phyloP scores from a whole-genome alignment of 23 red algal species.

The Cyanidiococcus yangmingshanensis region DNA sequence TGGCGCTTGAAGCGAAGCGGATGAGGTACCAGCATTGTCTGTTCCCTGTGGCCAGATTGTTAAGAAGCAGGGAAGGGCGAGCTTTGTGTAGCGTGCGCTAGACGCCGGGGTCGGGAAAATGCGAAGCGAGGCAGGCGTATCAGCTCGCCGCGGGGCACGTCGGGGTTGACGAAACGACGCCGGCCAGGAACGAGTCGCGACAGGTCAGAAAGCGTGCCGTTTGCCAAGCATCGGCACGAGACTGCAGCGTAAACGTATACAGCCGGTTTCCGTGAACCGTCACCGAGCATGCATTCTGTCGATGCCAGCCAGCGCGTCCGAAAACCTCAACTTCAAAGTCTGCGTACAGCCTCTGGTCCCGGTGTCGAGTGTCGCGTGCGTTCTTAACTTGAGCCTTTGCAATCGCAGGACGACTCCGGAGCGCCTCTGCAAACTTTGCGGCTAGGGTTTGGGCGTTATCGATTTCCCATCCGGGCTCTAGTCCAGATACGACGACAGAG shows the following conservation, averaged over 20 bases:
- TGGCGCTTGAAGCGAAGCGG: no score
- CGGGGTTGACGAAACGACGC: not conserved
- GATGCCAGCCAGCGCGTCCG: not conserved
- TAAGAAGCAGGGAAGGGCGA: no score
- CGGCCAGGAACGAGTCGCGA: conserved; percentile 3
- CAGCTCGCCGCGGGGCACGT: not conserved
- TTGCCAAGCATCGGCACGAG: conserved; percentile 5
- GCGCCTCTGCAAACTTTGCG: not conserved
- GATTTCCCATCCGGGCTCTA: not conserved
- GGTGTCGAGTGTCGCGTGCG: not conserved
- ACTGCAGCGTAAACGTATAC: conserved; percentile 15
- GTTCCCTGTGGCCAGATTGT: no score
- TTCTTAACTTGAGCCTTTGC: not conserved
- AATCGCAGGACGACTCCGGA: not conserved
- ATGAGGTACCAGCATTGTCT: no score
- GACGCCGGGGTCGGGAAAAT: no score
- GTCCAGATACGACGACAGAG: not conserved
- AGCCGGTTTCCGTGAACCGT: not conserved
- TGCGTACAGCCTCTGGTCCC: not conserved
- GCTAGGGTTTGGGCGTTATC: not conserved
- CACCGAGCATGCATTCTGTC: not conserved
- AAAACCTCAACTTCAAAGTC: conserved; percentile 3
- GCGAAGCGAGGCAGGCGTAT: no score
- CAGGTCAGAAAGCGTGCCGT: not conserved
- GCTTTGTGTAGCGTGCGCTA: no score